Conservation (phyloP, 2,329 filamentous ascomycete species). For the Exophiala sp. region DNA sequence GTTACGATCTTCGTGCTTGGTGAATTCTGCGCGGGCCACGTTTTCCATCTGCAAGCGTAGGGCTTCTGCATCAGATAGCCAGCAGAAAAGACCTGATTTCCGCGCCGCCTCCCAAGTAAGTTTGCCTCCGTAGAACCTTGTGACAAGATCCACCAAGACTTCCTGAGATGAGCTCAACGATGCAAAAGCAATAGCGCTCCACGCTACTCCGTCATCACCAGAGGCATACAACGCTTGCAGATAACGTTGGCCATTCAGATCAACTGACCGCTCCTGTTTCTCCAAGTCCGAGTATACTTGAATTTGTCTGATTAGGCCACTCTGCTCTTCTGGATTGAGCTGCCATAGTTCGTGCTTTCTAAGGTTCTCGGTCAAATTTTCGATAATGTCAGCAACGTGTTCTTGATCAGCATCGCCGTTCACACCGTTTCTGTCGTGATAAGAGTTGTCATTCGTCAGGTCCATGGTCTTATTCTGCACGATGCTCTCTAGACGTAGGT, state of each 20-base stretch:
- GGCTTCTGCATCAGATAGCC: slow-evolving; percentile 73
- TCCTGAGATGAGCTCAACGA: slow-evolving; percentile 67
- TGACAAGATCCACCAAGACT: slow-evolving; percentile 79
- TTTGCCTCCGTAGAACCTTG: slow-evolving; percentile 71
- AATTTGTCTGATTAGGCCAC: slow-evolving; percentile 68
- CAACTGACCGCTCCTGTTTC: slow-evolving; percentile 81
- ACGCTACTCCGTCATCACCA: slow-evolving; percentile 55
- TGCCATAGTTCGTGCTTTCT: slow-evolving; percentile 71
- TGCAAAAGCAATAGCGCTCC: slow-evolving; percentile 81
- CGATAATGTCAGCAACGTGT: slow-evolving; percentile 64
- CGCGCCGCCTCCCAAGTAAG: slow-evolving; percentile 82
- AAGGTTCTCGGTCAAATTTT: slow-evolving; percentile 71
- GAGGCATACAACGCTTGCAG: slow-evolving; percentile 67
- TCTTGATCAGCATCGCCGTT: slow-evolving; percentile 57
- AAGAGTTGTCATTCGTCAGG: slow-evolving; percentile 1
- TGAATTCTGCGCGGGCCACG: slow-evolving; percentile 92
- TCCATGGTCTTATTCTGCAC: slow-evolving; percentile 36
- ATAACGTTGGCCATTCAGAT: slow-evolving; percentile 78
- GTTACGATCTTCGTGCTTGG: slow-evolving; percentile 75
- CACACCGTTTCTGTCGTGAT: slow-evolving; percentile 7
- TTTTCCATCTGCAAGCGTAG: slow-evolving; percentile 78
- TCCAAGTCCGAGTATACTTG: slow-evolving; percentile 82
- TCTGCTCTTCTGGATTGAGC: slow-evolving; percentile 57
- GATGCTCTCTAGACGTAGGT: slow-evolving; percentile 51
- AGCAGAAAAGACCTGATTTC: slow-evolving; percentile 90